Percentiles rank a stretch among this genome's conserved stretches.
Evolutionary conservation across 495 filamentous ascomycete genomes (phyloP).

Genomic region (Penicillium silybi): DNA sequence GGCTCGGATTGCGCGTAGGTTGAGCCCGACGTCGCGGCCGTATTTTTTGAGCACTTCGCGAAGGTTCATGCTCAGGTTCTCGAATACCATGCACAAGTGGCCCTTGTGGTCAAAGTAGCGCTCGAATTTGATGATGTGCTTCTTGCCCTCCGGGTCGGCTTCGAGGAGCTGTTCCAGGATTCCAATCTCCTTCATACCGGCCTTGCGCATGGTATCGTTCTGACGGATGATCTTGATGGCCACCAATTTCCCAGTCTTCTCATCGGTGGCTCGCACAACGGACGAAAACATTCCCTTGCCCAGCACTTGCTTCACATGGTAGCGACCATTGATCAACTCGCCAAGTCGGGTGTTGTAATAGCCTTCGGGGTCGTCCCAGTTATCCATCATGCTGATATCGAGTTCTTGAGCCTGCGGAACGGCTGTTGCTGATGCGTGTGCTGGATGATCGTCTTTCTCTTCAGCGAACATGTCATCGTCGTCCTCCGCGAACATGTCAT

Average conservation of each 20-base stretch:
- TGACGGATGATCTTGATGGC: constrained; percentile 94
- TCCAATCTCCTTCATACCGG: constrained; percentile 89
- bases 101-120: constrained; percentile 89
- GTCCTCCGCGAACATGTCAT: constrained; percentile 96
- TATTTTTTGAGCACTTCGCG: constrained; percentile 96
- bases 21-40: constrained; percentile 89
- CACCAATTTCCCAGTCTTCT: constrained; percentile 63
- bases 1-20: constrained; percentile 74
- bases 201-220: constrained; percentile 89
- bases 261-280: constrained; percentile 87
- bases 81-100: constrained; percentile 94
- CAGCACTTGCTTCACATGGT: constrained; percentile 81
- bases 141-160: constrained; percentile 85
- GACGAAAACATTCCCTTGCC: constrained; percentile 95
- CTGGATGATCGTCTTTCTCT: constrained; percentile 44
- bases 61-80: constrained; percentile 88
- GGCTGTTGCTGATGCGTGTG: constrained; percentile 42
- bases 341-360: constrained; percentile 91
- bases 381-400: constrained; percentile 81
- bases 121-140: constrained; percentile 84
- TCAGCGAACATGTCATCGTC: constrained; percentile 87
- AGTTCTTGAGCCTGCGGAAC: constrained; percentile 60
- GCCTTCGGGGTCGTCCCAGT: constrained; percentile 89
- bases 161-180: constrained; percentile 80
- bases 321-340: constrained; percentile 82